Base-by-base conservation (phyloP, 768 basidiomycete species). In the Suillus luteus region DNA sequence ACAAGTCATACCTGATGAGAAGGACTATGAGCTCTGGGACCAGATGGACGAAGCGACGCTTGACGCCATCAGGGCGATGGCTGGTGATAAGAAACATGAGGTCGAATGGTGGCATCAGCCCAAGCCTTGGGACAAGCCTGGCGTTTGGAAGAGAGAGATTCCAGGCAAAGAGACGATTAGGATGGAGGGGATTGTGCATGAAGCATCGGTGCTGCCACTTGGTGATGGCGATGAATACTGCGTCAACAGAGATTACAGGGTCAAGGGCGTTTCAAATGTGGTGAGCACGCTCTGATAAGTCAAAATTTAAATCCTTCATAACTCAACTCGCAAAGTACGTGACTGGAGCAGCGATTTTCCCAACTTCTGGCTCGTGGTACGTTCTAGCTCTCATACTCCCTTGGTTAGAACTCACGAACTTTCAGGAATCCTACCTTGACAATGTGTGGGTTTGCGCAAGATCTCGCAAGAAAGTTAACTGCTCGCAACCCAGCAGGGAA, bases 301-400 rank as follows among this genome's bases (percentile, higher is more conserved):
- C 43, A 9, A 44, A 4, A 46, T 22, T 11, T 22, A 3, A n/a
- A 9, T 46, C n/a, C 7, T 11, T 46, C n/a, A 10, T 46, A 46
- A 46, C 44, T n/a, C 44, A 46, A 11, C 44, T 9, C n/a, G 44
- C 9, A 22, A 46, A 46, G 31, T 70, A 70, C 15, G 69, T 58
- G 2, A 70, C 69, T 15, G 69, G 69, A 44, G 44, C 52, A 31
- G 61, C 69, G 3, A 55, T 70, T 11, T 70, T 70, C 60, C 69
- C 66, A 10, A 62, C 67, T 2, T 43, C 69, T 38, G 63, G 63
- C 41, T 64, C 66, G 37, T 70, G 68, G 69, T 70, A 27, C 24
- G 66, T 68, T n/a, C 8, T 12, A 22, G 55, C 11, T 6, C 44
- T 49, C 12, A 37, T 19, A 27, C n/a, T 48, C 17, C 40, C 4